Percentiles rank a stretch among this genome's conserved stretches.
Evolutionary conservation across 2,329 filamentous ascomycete species (phyloP).

Genomic region (Ceratocystis variospora): DNA sequence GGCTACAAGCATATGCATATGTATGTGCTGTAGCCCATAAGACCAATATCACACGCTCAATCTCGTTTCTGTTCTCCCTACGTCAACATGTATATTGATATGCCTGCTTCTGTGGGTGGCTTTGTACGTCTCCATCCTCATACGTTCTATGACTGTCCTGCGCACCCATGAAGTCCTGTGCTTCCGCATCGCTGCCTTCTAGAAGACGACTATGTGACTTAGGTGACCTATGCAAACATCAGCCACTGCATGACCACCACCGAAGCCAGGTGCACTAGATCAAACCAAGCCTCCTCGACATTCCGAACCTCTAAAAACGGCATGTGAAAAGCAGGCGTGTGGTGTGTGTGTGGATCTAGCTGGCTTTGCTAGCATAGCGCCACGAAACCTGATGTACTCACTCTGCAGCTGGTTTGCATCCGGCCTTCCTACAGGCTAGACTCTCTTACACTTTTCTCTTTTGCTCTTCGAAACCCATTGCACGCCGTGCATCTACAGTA

Average conservation of each 20-base stretch:
- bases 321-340: too few relatives aligned
- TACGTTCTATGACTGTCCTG: neutral
- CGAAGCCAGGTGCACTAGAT: neutral
- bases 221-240: neutral
- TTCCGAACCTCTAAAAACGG: too few relatives aligned
- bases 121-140: neutral
- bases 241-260: neutral
- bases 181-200: neutral
- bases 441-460: neutral
- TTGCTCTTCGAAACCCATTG: neutral
- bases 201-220: neutral
- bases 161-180: neutral
- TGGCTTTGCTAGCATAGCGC: neutral
- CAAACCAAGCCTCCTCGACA: too few relatives aligned
- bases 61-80: neutral
- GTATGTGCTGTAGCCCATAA: constrained; percentile 36
- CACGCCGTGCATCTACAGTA: neutral
- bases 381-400: too few relatives aligned
- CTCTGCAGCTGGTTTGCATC: too few relatives aligned
- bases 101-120: neutral
- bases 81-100: neutral
- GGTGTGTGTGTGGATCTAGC: neutral
- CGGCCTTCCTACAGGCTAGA: too few relatives aligned
- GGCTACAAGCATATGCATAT: constrained; percentile 17
- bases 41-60: neutral